Percentiles rank a stretch among this genome's conserved stretches.
phyloP scores from a whole-genome alignment of 352 stramenopile genomes.

The Pelagophyceae sp. region DNA sequence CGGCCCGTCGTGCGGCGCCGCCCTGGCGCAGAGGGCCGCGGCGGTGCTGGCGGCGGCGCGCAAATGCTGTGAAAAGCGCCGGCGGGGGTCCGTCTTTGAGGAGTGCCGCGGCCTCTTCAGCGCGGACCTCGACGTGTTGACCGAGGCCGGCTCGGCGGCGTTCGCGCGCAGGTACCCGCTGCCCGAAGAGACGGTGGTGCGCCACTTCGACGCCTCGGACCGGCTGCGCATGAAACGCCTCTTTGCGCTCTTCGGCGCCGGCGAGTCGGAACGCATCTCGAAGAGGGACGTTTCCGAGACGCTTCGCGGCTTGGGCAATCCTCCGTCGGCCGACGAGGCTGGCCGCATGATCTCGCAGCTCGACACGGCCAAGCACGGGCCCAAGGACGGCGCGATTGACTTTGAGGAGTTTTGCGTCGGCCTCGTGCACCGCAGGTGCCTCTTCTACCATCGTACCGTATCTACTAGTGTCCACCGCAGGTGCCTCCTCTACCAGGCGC shows the following conservation, averaged over 20 bases:
- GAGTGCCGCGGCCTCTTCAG: too few species aligned
- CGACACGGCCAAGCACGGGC: neutral
- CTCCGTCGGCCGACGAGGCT: neutral
- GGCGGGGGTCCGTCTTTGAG: too few species aligned
- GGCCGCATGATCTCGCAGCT: constrained; percentile 7
- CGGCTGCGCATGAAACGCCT: neutral
- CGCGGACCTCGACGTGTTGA: constrained; percentile 3
- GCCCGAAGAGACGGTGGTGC: neutral
- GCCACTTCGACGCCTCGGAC: neutral
- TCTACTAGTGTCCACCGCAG: neutral
- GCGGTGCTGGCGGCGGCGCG: neutral
- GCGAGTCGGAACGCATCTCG: neutral
- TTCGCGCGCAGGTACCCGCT: neutral
- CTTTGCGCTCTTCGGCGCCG: neutral
- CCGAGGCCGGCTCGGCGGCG: neutral
- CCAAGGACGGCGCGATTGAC: neutral
- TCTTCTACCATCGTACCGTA: too few species aligned
- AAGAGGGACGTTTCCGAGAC: neutral
- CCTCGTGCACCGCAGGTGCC: constrained; percentile 1
- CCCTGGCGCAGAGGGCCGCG: neutral
- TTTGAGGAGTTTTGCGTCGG: constrained; percentile 14
- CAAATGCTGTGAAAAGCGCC: too few species aligned
- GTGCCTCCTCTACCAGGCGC: neutral
- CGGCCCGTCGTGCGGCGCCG: too few species aligned
- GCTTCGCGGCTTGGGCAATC: neutral